phyloP scores from a whole-genome alignment of 768 basidiomycete genomes.

The Brasilioporus rufonigricans region DNA sequence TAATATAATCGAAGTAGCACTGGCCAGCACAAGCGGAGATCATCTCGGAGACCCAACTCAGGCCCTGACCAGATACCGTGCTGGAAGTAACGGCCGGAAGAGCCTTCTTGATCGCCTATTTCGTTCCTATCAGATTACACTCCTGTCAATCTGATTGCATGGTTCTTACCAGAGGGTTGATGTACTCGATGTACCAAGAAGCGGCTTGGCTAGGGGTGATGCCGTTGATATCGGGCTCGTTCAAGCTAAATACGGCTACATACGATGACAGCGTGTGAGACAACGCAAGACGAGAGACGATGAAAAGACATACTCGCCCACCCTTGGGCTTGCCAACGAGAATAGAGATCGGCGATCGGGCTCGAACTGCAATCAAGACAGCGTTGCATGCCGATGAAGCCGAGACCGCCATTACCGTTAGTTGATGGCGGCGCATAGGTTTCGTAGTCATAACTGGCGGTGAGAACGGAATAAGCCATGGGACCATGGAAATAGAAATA shows the following conservation, averaged over 20 bases:
- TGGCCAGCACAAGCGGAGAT: slow-evolving; percentile 34
- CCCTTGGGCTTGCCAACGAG: slow-evolving; percentile 32
- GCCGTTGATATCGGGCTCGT: slow-evolving; percentile 35
- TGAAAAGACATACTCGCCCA: slow-evolving; percentile 31
- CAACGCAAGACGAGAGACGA: neutral
- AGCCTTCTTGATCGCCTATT: slow-evolving; percentile 37
- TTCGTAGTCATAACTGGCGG: slow-evolving; percentile 37
- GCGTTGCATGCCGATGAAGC: slow-evolving; percentile 40
- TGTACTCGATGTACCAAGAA: slow-evolving; percentile 36
- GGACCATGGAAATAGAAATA: neutral
- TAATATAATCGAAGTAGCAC: slow-evolving; percentile 37
- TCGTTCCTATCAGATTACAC: neutral
- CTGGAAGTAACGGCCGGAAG: slow-evolving; percentile 39
- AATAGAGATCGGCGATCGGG: slow-evolving; percentile 30
- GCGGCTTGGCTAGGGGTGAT: slow-evolving; percentile 32
- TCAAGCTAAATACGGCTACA: slow-evolving; percentile 35
- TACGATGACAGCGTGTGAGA: neutral
- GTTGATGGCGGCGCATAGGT: slow-evolving; percentile 35
- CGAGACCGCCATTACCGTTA: slow-evolving; percentile 36
- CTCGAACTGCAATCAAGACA: slow-evolving; percentile 37
- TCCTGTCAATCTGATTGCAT: neutral
- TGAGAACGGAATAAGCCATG: neutral
- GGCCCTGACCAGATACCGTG: slow-evolving; percentile 30
- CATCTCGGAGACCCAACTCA: slow-evolving; percentile 35
- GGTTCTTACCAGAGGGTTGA: slow-evolving; percentile 35